Base-by-base conservation (phyloP, 768 basidiomycete genomes). In the Coprinellus micaceus region DNA sequence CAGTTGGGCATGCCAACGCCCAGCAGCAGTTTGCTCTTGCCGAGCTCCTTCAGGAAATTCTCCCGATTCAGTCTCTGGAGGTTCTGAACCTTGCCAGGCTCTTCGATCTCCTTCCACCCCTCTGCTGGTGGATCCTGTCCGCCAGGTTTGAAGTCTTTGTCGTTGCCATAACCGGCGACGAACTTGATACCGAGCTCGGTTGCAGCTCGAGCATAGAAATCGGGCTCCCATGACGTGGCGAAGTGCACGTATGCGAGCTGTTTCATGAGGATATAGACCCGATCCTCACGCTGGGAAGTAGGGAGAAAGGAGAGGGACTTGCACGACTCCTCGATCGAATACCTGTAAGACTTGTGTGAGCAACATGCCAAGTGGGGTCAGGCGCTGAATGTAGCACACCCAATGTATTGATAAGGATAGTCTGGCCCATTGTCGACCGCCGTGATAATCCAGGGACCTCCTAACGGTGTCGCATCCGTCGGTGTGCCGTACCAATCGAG, bases 241-340 rank as follows among this genome's bases (percentile, higher is more conserved):
- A 48, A 48, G 46, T 67, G 63, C 25, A 69, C 63, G 41, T 68
- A 70, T 12, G 61, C 57, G n/a, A 69, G 48, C 26, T 66, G 58
- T 53, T 72, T 72, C 64, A 68, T 66, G 12, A 70, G 59, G 48
- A 72, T 60, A 56, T 64, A 72, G 7, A 60, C 68, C 36, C 66
- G 69, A 21, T 63, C 48, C 15, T 54, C 57, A 1, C 72, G 67
- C 29, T 70, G 56, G 3, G 65, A 43, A 28, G 67, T 63, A 2
- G 67, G 73, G 2, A 67, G 58, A 13, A 26, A 4, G 5, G 67
- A 63, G 5, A 58, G 53, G 17, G 53, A 56, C 9, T 11, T 29
- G 56, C 72, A 74, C 5, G 61, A 55, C n/a, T 64, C 60, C 57
- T 74, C 68, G 44, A 69, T 67, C 22, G 70, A 71, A 52, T 69